Evolutionary conservation across 1,139 yeast genomes (phyloP), one percentile per base, ranked within the genome.

Genomic region (Suhomyces terraborum): DNA sequence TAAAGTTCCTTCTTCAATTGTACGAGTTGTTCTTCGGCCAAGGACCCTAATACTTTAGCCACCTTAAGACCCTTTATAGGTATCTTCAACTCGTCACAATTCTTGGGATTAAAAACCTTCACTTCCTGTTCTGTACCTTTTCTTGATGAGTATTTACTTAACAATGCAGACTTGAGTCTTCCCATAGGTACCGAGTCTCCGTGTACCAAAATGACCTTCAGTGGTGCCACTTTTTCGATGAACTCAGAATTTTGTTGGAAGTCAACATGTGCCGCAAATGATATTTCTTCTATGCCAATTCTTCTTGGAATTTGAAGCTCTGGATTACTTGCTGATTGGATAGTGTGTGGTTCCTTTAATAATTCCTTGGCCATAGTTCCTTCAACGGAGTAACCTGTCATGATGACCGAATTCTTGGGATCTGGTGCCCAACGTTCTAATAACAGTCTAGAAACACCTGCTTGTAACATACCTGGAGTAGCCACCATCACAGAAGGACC

Each of bases 111-210:
- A 66, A 78, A 91, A 4, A 93, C 95, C 54, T 81, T 87, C n/a
- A 91, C 91, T 59, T 93, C 98, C 38, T 85, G 79, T 6, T 87
- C 95, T 0, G 97, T 88, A 7, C 89, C 91, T 58, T 85, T 89
- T 39, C 88, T 73, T 35, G 81, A 77, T 6, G 91, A 76, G 56
- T 91, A 94, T 61, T 89, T 89, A 45, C 96, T 88, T 53, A 89
- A 69, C 33, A 93, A 69, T 0, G 98, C 98, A 19, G 96, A 87
- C 61, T 93, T 93, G 41, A 93, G 69, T 59, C 98, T 81, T 43
- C 98, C 98, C 98, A 93, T 93, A 21, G 96, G 97, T 52, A 88
- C 89, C 3, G 95, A 82, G 59, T 93, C 99, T n/a, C 99, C 99
- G 61, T 93, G 99, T 1, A 93, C 99, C 45, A 93, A 73, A 46